These are phyloP conservation scores for Lentinula boryana DNA, from an alignment of 768 basidiomycete genomes.

Conservation along the genomic window DNA sequence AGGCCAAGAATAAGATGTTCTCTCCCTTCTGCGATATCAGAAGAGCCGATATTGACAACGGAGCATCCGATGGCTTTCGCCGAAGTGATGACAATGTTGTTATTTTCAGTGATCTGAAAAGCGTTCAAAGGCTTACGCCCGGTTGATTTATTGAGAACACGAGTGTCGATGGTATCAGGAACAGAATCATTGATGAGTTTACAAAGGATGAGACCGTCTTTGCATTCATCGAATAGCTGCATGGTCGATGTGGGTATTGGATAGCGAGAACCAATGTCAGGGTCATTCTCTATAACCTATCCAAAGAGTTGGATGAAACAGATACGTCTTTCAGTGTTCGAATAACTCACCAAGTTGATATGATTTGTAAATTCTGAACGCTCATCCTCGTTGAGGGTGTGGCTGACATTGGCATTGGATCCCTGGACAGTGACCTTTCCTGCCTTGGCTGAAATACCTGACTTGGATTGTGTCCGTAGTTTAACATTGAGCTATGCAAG, in stretches of 20 bases:
- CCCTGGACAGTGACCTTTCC: constrained; percentile 95
- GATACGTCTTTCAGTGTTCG: not conserved
- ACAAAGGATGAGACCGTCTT: constrained; percentile 93
- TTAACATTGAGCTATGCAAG: constrained; percentile 69
- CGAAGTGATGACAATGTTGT: constrained; percentile 98
- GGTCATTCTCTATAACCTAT: constrained; percentile 87
- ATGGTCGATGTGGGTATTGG: constrained; percentile 96
- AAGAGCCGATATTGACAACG: constrained; percentile 96
- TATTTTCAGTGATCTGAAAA: constrained; percentile 99
- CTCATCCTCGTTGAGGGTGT: constrained; percentile 98
- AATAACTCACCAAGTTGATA: constrained; percentile 76
- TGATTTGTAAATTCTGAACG: constrained; percentile 95
- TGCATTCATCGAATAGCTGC: constrained; percentile 97
- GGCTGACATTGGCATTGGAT: constrained; percentile 91
- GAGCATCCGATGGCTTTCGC: constrained; percentile 98
- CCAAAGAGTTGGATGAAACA: constrained; percentile 2
- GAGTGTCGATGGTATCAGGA: constrained; percentile 97
- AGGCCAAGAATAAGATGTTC: constrained; percentile 97
- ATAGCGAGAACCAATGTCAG: constrained; percentile 73
- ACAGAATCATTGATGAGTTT: constrained; percentile 99
- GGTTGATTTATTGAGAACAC: constrained; percentile 90
- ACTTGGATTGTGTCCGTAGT: constrained; percentile 47
- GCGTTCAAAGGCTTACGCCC: constrained; percentile 84
- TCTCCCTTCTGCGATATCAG: constrained; percentile 86
- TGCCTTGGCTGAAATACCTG: constrained; percentile 53